Base-by-base conservation (phyloP, 2,329 filamentous ascomycete species). In the Calonectria pseudoreteaudii region DNA sequence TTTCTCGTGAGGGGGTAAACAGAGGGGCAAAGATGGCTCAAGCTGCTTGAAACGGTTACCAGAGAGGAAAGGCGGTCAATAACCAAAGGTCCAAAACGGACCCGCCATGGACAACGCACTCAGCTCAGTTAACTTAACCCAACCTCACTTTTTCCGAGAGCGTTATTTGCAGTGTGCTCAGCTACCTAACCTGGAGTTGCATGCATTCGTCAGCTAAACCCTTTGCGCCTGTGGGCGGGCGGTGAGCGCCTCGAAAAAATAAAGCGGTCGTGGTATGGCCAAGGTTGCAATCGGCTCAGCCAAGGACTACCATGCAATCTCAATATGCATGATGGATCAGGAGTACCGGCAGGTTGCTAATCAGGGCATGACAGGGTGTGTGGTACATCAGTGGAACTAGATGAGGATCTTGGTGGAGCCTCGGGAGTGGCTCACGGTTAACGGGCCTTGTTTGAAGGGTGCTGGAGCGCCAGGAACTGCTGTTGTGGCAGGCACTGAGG, bases 41-140 rank as follows among this genome's bases (percentile, higher is more conserved):
- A 73, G 18, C 68, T 66, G 67, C 52, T 70, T 41, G 49, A 71
- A 71, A 70, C 68, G 77, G 72, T 77, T 74, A 73, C 75, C 41
- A 71, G 73, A 72, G 50, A 74, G 67, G 75, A 80, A 80, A 80
- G 70, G 78, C 78, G 78, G 78, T 80, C 78, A 79, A 53, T 28
- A 34, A 70, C 71, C 62, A 62, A 38, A 62, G 41, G 47, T 66
- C 60, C 73, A 47, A 52, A 66, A 67, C 14, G 34, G 56, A 41
- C 56, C 56, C 56, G 56, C 56, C 16, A 28, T 18, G 9, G 65
- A 65, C 60, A 65, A 18, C 60, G 18, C 60, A 60, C 47, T 65
- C 49, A 47, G 26, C 36, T 65, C 36, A 50, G 44, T 47, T 49
- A 49, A 41, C 36, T 14, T 44, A 10, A 30, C 36, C 56, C 36